phyloP scores from a whole-genome alignment of 1,139 yeast species.

The Yamadazyma oceani region DNA sequence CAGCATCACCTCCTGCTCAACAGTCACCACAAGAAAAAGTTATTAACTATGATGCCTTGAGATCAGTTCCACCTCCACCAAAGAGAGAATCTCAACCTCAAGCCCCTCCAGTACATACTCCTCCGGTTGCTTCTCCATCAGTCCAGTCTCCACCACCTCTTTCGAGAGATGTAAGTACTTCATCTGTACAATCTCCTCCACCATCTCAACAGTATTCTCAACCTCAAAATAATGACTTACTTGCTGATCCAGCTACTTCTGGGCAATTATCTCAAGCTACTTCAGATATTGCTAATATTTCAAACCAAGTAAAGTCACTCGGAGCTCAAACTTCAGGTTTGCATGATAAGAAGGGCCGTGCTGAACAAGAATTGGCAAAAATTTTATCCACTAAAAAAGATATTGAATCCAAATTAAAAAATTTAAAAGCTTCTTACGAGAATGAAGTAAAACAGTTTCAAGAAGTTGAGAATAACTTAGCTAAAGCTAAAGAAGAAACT shows the following conservation, averaged over 20 bases:
- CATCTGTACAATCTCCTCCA: constrained; percentile 8
- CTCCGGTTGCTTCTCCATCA: constrained; percentile 15
- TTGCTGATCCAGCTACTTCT: constrained; percentile 60
- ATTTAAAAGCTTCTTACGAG: constrained; percentile 71
- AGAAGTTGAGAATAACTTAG: constrained; percentile 63
- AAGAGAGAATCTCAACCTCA: constrained; percentile 11
- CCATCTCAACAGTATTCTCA: constrained; percentile 7
- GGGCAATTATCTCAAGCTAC: constrained; percentile 76
- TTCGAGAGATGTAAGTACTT: constrained; percentile 8
- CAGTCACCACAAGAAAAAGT: constrained; percentile 17
- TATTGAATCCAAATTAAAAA: constrained; percentile 66
- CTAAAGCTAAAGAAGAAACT: constrained; percentile 63
- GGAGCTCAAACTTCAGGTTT: constrained; percentile 71
- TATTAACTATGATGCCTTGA: constrained; percentile 47
- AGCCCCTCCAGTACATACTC: constrained; percentile 13
- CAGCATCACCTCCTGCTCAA: constrained; percentile 4
- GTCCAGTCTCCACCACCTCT: constrained; percentile 8
- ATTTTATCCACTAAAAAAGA: constrained; percentile 67
- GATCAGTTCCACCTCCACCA: constrained; percentile 52
- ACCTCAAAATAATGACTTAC: constrained; percentile 44
- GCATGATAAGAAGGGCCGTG: constrained; percentile 68
- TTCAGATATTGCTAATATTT: constrained; percentile 81
- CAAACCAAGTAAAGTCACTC: constrained; percentile 80
- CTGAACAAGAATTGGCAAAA: constrained; percentile 72
- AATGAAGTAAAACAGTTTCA: constrained; percentile 75